Conservation (phyloP, 2,329 filamentous ascomycete genomes). For the Ilyonectria destructans region DNA sequence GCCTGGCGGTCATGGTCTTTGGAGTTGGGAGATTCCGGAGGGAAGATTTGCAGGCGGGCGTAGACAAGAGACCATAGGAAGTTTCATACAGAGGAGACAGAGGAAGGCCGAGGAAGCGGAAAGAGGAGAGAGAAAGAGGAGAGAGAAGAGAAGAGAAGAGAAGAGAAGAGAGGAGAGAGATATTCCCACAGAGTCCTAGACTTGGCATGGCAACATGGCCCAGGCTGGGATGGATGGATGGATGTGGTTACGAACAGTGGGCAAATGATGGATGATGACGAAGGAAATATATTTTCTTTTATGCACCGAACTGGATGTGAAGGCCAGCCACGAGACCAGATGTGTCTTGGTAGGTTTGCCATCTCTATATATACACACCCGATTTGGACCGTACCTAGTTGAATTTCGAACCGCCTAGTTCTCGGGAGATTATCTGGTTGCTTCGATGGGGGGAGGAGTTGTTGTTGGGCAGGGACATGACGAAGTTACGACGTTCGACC, state of each 20-base stretch:
- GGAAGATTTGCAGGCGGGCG: conserved; percentile 8
- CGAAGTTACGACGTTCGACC: neutral
- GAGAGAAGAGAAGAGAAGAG: too few species aligned
- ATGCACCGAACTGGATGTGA: conserved; percentile 34
- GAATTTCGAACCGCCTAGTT: neutral
- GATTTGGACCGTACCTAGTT: conserved; percentile 9
- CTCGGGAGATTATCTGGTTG: neutral
- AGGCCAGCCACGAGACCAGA: conserved; percentile 8
- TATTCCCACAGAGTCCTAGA: conserved; percentile 16
- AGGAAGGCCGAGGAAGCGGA: conserved; percentile 5
- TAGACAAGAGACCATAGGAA: conserved; percentile 14
- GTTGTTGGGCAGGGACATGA: too few species aligned
- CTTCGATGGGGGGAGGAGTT: neutral
- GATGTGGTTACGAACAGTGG: conserved; percentile 33
- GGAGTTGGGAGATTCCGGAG: conserved; percentile 26
- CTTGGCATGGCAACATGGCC: conserved; percentile 34
- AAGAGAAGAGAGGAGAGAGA: neutral
- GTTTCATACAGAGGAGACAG: neutral
- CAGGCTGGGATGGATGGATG: conserved; percentile 29
- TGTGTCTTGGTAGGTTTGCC: conserved; percentile 20
- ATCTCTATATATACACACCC: conserved; percentile 31
- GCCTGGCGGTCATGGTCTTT: conserved; percentile 21
- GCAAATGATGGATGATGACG: conserved; percentile 38
- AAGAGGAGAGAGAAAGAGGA: neutral
- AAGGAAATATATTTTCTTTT: conserved; percentile 41